Evolutionary conservation across 768 basidiomycete species (phyloP), one percentile per base, ranked within the genome.

Genomic region (Mycena olivaceomarginata): DNA sequence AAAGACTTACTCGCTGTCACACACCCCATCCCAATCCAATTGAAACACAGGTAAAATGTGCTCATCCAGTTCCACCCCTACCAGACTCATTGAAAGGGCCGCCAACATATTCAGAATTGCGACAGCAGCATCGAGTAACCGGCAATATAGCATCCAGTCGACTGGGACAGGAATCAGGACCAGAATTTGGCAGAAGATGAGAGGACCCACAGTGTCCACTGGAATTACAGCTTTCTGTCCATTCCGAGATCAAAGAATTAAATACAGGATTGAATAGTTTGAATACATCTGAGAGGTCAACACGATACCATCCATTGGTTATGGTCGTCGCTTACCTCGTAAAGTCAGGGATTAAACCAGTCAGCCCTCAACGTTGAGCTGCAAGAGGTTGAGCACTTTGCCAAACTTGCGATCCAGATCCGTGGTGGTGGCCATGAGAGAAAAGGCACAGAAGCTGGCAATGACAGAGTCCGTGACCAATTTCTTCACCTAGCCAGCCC

Each of bases 81-180:
- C 70, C 10, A 91, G 78, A 13, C 77, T 66, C 15, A 79, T 75
- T 69, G 87, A 79, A 63, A 83, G 79, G 60, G 79, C 71, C 62
- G 85, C 79, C 40, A 87, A 81, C 37, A 79, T 82, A 77, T 90
- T 90, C 45, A 93, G 81, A 13, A 92, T 78, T 0, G 75, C 80
- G 18, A 90, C 79, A 7, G 85, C 84, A 13, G 83, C 83, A 72
- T 90, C 86, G 0, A 93, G 78, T 11, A 92, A 76, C 67, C 86
- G 85, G 41, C 84, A 86, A 73, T 91, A 92, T 37, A 93, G 83
- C 48, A 80, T 82, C 93, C 93, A 94, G 75, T 92, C 85, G 78
- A 92, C 93, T 94, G 67, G 10, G 46, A 53, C 16, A 59, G 43
- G 20, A 22, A 53, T 72, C 53, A 18, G 25, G 31, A 31, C 31